Evolutionary conservation across 495 filamentous ascomycete genomes (phyloP), one percentile per base, ranked within the genome.

Genomic region (Achaetomiella virescens): DNA sequence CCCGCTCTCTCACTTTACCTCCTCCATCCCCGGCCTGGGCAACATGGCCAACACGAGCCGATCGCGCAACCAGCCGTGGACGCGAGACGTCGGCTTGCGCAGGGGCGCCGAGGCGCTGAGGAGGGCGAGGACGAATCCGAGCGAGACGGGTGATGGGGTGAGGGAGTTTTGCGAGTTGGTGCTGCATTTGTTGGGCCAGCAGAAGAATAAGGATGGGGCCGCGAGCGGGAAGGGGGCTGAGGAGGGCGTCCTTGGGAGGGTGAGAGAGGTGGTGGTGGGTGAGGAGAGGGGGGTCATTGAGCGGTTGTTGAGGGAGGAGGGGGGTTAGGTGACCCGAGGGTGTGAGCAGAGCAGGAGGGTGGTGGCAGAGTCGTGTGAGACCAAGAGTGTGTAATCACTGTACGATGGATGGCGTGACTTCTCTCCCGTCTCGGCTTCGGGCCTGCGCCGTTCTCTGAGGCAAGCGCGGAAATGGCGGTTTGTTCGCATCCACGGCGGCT

Each of bases 131-230:
- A 65, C 60, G n/a, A 57, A 64, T 35, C 64, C 68, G 6, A 62
- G 62, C 12, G 67, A 72, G 24, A 68, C 60, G 22, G 75, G 74
- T 21, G 73, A 78, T 42, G 74, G 35, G 52, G 70, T 78, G 57
- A 70, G 63, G 53, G 78, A 76, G 74, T 82, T 63, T 61, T 74
- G 61, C 51, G 72, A 70, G 53, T 67, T 66, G 54, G 69, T 72
- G 55, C 63, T 72, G 31, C 66, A 70, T 45, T 57, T 77, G 21
- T 51, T 78, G 21, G 42, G 43, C 10, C 37, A 55, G 33, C 27
- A 57, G 41, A 22, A 47, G 20, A 27, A 45, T 31, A 14, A 48
- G 10, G 25, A 25, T 14, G 40, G n/a, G n/a, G n/a, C n/a, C n/a
- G n/a, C n/a, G n/a, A n/a, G 48, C 27, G 31, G 31, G n/a, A 22